These are phyloP conservation scores for Taiozyma sp. DNA, from an alignment of 1,139 yeast species.

Conservation along the genomic window DNA sequence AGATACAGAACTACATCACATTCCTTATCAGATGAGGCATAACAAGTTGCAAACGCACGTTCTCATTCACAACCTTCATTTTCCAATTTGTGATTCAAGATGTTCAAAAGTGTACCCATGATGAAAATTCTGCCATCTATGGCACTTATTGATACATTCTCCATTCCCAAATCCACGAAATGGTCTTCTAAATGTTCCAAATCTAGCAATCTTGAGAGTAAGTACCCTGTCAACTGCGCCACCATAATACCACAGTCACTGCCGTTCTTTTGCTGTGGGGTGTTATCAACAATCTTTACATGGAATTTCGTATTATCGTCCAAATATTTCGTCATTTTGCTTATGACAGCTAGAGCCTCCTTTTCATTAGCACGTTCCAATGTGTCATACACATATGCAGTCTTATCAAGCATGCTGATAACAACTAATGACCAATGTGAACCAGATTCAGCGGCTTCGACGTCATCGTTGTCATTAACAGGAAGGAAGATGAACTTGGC, in stretches of 20 bases:
- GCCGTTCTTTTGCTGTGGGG: conserved; percentile 75
- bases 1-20: not conserved
- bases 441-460: conserved; percentile 43
- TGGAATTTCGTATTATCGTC: conserved; percentile 18
- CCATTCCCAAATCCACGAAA: conserved; percentile 28
- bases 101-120: conserved; percentile 24
- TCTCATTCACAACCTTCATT: not conserved
- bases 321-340: conserved; percentile 29
- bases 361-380: conserved; percentile 34
- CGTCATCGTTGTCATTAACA: conserved; percentile 46
- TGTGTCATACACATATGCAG: conserved; percentile 42
- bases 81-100: conserved; percentile 14
- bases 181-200: conserved; percentile 19
- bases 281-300: conserved; percentile 28
- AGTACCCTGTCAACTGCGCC: conserved; percentile 40
- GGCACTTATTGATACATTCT: conserved; percentile 32
- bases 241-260: conserved; percentile 63
- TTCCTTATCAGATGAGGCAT: not conserved
- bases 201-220: conserved; percentile 34
- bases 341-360: conserved; percentile 31
- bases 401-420: conserved; percentile 31
- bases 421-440: conserved; percentile 52
- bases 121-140: conserved; percentile 40
- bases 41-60: too few relatives aligned
- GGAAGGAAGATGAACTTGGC: conserved; percentile 45